These are phyloP conservation scores for Phlyctochytrium bullatum DNA, from an alignment of 192 early-diverging fungal genomes.

Conservation along the genomic window DNA sequence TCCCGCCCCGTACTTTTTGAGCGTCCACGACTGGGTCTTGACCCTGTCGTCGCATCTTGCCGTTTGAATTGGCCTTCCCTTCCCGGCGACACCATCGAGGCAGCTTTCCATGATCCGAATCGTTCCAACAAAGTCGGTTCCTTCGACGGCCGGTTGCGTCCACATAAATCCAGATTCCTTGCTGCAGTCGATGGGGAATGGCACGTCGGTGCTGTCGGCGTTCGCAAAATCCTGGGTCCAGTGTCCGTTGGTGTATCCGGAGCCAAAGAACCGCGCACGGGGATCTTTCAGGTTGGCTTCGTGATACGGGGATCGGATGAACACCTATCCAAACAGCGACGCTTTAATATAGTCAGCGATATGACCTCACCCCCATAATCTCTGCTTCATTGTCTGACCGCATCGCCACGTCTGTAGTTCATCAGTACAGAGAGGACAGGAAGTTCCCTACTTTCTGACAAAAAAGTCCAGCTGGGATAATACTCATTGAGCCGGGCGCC, in stretches of 20 bases:
- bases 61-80: not conserved
- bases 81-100: not conserved
- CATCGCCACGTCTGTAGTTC: not conserved
- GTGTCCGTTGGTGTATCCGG: conserved; percentile 37
- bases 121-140: not conserved
- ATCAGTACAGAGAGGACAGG: no score
- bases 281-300: conserved; percentile 48
- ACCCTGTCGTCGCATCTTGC: not conserved
- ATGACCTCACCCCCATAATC: not conserved
- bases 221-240: conserved; percentile 40
- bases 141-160: not conserved
- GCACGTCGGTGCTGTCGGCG: not conserved
- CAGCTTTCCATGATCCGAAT: not conserved
- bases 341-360: not conserved
- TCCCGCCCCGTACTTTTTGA: not conserved
- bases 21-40: not conserved
- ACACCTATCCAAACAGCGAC: conserved; percentile 9
- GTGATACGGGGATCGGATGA: conserved; percentile 48
- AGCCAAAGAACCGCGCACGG: conserved; percentile 43
- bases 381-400: not conserved
- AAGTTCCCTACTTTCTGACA: conserved; percentile 4
- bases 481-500: not conserved
- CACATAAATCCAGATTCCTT: conserved; percentile 1
- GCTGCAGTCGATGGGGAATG: conserved; percentile 6
- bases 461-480: not conserved